Base-by-base conservation (phyloP, 495 filamentous ascomycete species). In the Penicillium riverlandense region DNA sequence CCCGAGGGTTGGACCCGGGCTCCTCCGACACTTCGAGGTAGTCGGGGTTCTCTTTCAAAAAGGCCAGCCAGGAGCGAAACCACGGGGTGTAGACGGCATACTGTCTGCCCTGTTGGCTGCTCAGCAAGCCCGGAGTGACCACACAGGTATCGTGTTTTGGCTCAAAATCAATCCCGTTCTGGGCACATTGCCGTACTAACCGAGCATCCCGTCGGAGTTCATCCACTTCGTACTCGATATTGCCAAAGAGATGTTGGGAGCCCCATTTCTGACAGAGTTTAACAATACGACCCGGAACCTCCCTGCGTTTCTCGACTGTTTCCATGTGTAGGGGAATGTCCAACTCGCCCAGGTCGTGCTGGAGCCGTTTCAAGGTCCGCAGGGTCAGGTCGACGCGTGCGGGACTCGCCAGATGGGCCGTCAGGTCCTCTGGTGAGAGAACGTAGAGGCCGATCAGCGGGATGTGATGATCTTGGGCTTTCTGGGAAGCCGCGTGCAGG, bases 81-180 rank as follows among this genome's bases (percentile, higher is more conserved):
- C 88, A 96, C 0, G 89, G 90, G 2, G 66, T 81, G 49, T 91
- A 95, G 1, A 95, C 85, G 0, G 85, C 75, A 57, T 94, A 96
- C 59, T 90, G 88, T 14, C 77, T 84, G 8, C 88, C 85, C 6
- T 66, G 69, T 8, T 82, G 77, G 8, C 71, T 84, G 7, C 52
- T 53, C 14, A 96, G 57, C 38, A 67, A 60, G 0, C 86, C 88
- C 0, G 90, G 90, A 2, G 76, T 70, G 5, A 95, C 87, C 11
- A 94, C 78, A 43, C 88, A 92, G 7, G 85, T 85, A 64, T 96
- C 90, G 47, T 87, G 86, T 1, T 80, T 71, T 0, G 79, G 71
- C 3, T 79, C 69, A 46, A 92, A 78, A 6, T 71, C 68, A 27
- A 91, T 73, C 0, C 77, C 80, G 11, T 72, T 76, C 8, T 80